phyloP scores from a whole-genome alignment of 306 rosid genomes.

The Cicer bijugum region DNA sequence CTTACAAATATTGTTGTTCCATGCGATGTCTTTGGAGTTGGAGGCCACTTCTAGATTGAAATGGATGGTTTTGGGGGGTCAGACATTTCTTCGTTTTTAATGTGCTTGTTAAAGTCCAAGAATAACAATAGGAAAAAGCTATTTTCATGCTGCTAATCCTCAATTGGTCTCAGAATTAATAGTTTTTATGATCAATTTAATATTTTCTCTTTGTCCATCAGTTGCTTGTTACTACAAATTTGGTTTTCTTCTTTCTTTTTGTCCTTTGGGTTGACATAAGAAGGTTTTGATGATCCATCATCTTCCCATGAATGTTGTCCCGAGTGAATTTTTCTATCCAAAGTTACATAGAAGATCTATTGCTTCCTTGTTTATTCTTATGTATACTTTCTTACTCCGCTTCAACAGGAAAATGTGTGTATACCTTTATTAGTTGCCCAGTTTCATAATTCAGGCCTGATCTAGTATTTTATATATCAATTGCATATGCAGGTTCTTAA shows the following conservation, averaged over 20 bases:
- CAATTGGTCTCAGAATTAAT: constrained; percentile 14
- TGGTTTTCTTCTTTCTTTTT: not conserved
- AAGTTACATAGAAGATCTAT: constrained; percentile 18
- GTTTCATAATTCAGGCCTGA: constrained; percentile 38
- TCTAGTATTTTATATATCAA: constrained; percentile 39
- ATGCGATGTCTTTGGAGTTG: constrained; percentile 37
- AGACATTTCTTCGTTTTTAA: constrained; percentile 33
- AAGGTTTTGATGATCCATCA: constrained; percentile 19
- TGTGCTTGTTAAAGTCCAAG: constrained; percentile 21
- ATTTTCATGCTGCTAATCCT: constrained; percentile 37
- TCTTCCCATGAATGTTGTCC: constrained; percentile 27
- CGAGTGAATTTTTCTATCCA: constrained; percentile 19
- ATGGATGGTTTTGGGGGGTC: constrained; percentile 27
- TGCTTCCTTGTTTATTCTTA: constrained; percentile 25
- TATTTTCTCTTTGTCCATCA: constrained; percentile 20
- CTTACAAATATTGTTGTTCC: constrained; percentile 27
- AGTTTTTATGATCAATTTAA: constrained; percentile 25
- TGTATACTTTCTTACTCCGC: constrained; percentile 21
- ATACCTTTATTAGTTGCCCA: not conserved
- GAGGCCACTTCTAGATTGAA: constrained; percentile 28
- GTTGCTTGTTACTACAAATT: not conserved
- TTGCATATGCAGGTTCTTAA: constrained; percentile 73
- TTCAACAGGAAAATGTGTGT: not conserved
- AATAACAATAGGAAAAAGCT: constrained; percentile 5
- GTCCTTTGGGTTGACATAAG: not conserved